Evolutionary conservation across 2,329 filamentous ascomycete genomes (phyloP), one percentile per base, ranked within the genome.

Genomic region (Arthrobotrys pseudoclavata): DNA sequence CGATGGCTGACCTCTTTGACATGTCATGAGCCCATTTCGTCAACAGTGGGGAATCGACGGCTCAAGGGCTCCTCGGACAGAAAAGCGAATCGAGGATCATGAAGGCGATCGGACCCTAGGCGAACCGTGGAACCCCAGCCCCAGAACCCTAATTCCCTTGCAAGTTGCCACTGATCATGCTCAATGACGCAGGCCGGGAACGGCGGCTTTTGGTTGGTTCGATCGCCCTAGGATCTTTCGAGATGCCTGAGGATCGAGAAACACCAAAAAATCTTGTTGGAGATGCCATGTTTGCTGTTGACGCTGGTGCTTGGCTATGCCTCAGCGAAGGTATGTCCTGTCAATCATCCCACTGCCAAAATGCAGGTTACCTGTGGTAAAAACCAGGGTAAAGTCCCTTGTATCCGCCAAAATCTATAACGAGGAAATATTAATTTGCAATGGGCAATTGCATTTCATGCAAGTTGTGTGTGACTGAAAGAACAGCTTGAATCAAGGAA

Each of bases 101-200:
- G 18, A 53, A 50, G 71, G 71, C 71, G 52, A 76, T 76, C 71
- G 71, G 72, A 70, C 66, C 72, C 66, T 76, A 61, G 63, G 60
- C 48, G 15, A 34, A 20, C 24, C 31, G 24, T 13, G 10, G 31
- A 15, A 10, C 53, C 50, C 47, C 47, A 53, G 29, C 50, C 47
- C 63, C 45, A 45, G 47, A 69, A 69, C 62, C 63, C 34, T 55
- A 53, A 48, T 69, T 45, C 26, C 42, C 71, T 69, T 47, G 55
- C 47, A 69, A 75, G 40, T 68, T 52, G 69, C 68, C 68, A 71
- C 34, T 7, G 15, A 53, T 47, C 57, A 63, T 42, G 31, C 31
- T 42, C 68, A 62, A 74, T 74, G 69, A 74, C 69, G 70, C 62
- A 68, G 53, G 55, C 29, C 12, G 31, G 15, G 10, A 5, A 52